These are phyloP conservation scores for Sporothrix euskadiensis DNA, from an alignment of 2,329 filamentous ascomycete species.

Conservation along the genomic window DNA sequence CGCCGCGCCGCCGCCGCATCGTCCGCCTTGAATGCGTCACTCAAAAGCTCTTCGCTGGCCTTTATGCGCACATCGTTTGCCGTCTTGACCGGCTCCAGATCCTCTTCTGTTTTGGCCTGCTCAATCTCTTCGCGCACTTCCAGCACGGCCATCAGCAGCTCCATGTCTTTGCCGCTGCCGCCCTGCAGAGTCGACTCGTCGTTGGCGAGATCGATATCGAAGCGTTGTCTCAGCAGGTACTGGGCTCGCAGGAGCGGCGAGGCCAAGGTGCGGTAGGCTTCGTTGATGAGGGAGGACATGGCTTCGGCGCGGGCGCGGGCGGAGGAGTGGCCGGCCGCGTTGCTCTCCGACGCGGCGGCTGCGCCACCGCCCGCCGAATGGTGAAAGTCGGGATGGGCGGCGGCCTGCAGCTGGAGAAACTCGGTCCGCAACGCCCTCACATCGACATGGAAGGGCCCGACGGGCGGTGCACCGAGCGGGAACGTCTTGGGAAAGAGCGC, in stretches of 20 bases:
- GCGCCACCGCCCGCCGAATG: slow-evolving; percentile 36
- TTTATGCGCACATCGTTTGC: slow-evolving; percentile 69
- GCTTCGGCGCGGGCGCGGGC: slow-evolving; percentile 63
- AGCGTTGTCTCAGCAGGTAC: slow-evolving; percentile 71
- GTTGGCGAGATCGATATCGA: slow-evolving; percentile 73
- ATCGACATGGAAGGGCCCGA: slow-evolving; percentile 74
- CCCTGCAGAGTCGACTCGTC: slow-evolving; percentile 64
- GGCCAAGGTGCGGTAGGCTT: slow-evolving; percentile 82
- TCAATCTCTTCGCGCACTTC: slow-evolving; percentile 77
- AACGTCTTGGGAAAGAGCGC: slow-evolving; percentile 83
- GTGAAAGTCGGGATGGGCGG: slow-evolving; percentile 71
- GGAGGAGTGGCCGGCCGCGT: slow-evolving; percentile 23
- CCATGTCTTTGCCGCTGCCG: slow-evolving; percentile 43
- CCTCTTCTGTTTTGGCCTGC: slow-evolving; percentile 66
- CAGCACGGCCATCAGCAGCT: slow-evolving; percentile 75
- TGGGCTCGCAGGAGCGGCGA: slow-evolving; percentile 82
- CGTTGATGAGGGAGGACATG: slow-evolving; percentile 81
- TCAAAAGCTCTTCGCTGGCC: slow-evolving; percentile 63
- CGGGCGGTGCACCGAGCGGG: slow-evolving; percentile 73
- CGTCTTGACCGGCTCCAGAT: slow-evolving; percentile 58
- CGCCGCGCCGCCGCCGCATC: slow-evolving; percentile 67
- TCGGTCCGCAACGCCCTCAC: slow-evolving; percentile 71
- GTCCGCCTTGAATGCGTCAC: slow-evolving; percentile 58
- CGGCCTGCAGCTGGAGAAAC: slow-evolving; percentile 80
- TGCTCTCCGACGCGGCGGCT: neutral